Base-by-base conservation (phyloP, 2,329 filamentous ascomycete genomes). In the Verticillium isaacii region DNA sequence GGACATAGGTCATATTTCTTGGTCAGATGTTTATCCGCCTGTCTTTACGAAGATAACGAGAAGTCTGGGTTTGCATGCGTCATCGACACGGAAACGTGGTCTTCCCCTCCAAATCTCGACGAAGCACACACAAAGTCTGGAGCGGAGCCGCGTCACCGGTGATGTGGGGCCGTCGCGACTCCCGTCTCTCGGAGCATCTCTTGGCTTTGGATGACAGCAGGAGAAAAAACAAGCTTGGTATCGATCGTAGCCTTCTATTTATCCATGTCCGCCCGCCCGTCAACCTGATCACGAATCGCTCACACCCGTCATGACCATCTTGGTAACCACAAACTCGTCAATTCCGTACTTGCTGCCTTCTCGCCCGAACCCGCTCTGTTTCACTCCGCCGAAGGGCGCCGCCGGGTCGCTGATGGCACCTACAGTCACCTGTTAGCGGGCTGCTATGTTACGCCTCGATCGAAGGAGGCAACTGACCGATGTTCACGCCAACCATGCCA, bases 311-410 rank as follows among this genome's bases (percentile, higher is more conserved):
- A 64, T 65, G 0, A 65, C 62, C 62, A 64, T 65, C 60, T 65
- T 65, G 2, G 59, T 64, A 17, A 64, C 62, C 58, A 65, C 45
- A 25, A 59, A 65, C 54, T 65, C 64, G 32, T 65, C 64, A 39
- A 65, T 64, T 7, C 64, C 64, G 19, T 93, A 90, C 73, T 87
- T 84, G 65, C 88, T 89, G 9, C 91, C 91, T 74, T 95, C 92
- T 55, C 90, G 80, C 2, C 91, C 91, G 68, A 93, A 93, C 1
- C 91, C 91, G 68, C 87, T 91, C 77, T 93, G 82, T 77, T 95
- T 95, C 56, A 95, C 88, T 66, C 91, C 91, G 17, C 91, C 91
- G 71, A 95, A 95, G 0, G 85, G 85, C 60, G 82, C 73, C 0
- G 83, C 83, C 12, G 80, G 76, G 63, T 87, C 85, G 2, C 83